Percentiles rank a stretch among this genome's conserved stretches.
phyloP scores from a whole-genome alignment of 306 rosid genomes.

The Hippophae rhamnoides region DNA sequence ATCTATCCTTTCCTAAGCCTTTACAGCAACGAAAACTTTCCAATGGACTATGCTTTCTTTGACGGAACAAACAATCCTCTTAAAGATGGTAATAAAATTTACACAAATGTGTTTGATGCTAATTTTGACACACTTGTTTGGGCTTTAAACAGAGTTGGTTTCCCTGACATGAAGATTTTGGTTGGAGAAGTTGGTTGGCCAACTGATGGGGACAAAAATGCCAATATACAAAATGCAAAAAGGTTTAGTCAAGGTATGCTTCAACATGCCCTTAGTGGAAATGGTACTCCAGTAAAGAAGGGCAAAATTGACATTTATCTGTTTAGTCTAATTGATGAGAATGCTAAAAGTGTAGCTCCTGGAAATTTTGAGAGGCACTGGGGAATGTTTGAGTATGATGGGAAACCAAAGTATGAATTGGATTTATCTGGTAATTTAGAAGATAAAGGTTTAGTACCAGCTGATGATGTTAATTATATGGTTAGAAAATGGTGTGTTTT shows the following conservation, averaged over 20 bases:
- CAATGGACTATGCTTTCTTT: conserved; percentile 79
- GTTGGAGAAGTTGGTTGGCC: conserved; percentile 96
- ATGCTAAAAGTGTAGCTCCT: conserved; percentile 60
- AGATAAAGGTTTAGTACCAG: conserved; percentile 45
- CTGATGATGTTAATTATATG: conserved; percentile 56
- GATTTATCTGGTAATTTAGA: conserved; percentile 38
- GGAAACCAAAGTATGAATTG: conserved; percentile 75
- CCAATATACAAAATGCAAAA: conserved; percentile 46
- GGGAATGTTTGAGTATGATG: conserved; percentile 87
- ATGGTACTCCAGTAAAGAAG: conserved; percentile 61
- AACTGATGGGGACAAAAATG: conserved; percentile 65
- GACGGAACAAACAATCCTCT: conserved; percentile 54
- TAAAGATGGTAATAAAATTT: conserved; percentile 45
- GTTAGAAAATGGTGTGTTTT: conserved; percentile 59
- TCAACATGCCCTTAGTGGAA: conserved; percentile 45
- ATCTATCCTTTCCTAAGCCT: conserved; percentile 85
- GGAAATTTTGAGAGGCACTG: conserved; percentile 89
- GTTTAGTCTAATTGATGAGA: conserved; percentile 68
- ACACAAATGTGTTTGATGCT: conserved; percentile 84
- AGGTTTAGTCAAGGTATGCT: conserved; percentile 69
- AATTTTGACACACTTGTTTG: conserved; percentile 63
- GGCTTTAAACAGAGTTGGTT: conserved; percentile 60
- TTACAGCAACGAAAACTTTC: conserved; percentile 60
- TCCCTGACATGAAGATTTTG: conserved; percentile 46
- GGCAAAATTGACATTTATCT: conserved; percentile 47